Percentiles rank a stretch among this genome's conserved stretches.
Evolutionary conservation across 345 rosid species (phyloP).

Genomic region (Linum usitatissimum): DNA sequence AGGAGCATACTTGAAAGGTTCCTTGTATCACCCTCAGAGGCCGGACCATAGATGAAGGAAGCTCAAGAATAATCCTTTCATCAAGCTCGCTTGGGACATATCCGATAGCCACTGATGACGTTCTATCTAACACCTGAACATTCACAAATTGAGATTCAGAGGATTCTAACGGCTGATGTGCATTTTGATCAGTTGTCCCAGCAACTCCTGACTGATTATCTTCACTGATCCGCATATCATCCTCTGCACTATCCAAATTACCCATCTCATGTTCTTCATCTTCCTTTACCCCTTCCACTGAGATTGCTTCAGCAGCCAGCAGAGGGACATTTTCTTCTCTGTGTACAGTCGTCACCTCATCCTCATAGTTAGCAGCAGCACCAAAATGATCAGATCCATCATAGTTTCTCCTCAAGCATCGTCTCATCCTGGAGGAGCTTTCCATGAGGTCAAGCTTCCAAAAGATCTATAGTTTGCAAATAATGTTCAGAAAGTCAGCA

Average conservation of each 20-base stretch:
- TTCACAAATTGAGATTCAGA: constrained; percentile 36
- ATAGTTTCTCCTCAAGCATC: constrained; percentile 71
- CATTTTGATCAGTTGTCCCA: constrained; percentile 38
- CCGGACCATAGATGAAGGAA: constrained; percentile 91
- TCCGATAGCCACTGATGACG: constrained; percentile 65
- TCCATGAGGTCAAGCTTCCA: constrained; percentile 97
- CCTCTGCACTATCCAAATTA: constrained; percentile 36
- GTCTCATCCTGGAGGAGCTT: constrained; percentile 94
- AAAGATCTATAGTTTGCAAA: constrained; percentile 46
- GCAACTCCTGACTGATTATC: constrained; percentile 36
- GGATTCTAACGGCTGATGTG: constrained; percentile 37
- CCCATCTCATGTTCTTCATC: constrained; percentile 73
- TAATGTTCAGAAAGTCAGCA: constrained; percentile 7
- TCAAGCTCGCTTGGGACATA: constrained; percentile 79
- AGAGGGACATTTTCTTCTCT: constrained; percentile 47
- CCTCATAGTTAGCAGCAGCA: constrained; percentile 84
- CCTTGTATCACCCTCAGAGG: constrained; percentile 76
- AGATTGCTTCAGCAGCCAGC: constrained; percentile 81
- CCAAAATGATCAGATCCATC: constrained; percentile 78
- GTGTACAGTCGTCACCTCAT: constrained; percentile 34
- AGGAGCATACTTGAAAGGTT: constrained; percentile 74
- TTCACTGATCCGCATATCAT: constrained; percentile 30
- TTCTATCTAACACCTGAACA: constrained; percentile 43
- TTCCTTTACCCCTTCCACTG: constrained; percentile 57
- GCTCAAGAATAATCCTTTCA: constrained; percentile 87